These are phyloP conservation scores for Amoeboaphelidium occidentale DNA, from an alignment of 371 early-diverging fungal species.

Conservation along the genomic window DNA sequence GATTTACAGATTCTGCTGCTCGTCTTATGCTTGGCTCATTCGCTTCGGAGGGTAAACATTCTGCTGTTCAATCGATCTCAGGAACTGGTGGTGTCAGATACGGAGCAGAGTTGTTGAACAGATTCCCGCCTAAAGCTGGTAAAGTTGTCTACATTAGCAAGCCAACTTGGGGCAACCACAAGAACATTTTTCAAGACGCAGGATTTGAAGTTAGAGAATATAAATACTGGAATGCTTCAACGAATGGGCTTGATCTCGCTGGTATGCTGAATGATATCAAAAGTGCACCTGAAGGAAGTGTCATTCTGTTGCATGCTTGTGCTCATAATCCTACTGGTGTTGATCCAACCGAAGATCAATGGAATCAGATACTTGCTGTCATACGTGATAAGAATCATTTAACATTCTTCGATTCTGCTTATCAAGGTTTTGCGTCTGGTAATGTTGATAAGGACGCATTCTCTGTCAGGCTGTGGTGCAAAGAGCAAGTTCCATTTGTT, in stretches of 20 bases:
- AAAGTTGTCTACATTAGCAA: conserved; percentile 60
- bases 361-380: conserved; percentile 62
- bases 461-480: conserved; percentile 66
- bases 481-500: conserved; percentile 41
- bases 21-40: conserved; percentile 49
- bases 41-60: conserved; percentile 10
- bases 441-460: conserved; percentile 67
- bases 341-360: conserved; percentile 74
- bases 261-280: conserved; percentile 37
- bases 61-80: conserved; percentile 69
- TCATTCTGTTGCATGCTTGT: conserved; percentile 63
- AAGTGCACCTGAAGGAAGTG: conserved; percentile 42
- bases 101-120: conserved; percentile 43
- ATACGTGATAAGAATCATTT: conserved; percentile 43
- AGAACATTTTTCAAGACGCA: conserved; percentile 52
- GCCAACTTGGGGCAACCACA: conserved; percentile 90
- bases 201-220: conserved; percentile 58
- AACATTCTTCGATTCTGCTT: conserved; percentile 89
- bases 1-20: conserved; percentile 48
- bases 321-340: conserved; percentile 94
- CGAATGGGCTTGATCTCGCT: conserved; percentile 47
- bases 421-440: conserved; percentile 91
- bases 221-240: conserved; percentile 58
- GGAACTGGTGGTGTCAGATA: conserved; percentile 80
- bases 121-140: conserved; percentile 35